A percentile compares a stretch with the other conserved stretches of the same genome.
These are phyloP conservation scores for Chaetoscypha palmicola DNA, from an alignment of 2,329 filamentous ascomycete species.

Conservation along the genomic window DNA sequence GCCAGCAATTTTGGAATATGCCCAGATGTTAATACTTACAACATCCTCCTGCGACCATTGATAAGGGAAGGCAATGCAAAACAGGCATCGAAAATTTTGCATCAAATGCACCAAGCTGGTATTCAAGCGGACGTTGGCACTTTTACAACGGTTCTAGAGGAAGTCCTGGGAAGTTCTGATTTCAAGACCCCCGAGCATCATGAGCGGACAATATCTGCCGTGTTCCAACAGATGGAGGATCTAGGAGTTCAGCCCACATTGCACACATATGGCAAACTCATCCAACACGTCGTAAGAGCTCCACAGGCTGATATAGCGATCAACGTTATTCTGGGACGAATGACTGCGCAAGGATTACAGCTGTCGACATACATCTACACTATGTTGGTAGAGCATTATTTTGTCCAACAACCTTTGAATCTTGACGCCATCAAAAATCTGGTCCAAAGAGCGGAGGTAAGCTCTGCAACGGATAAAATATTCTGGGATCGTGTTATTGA, in stretches of 20 bases:
- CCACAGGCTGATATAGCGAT: constrained; percentile 39
- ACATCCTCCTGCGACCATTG: constrained; percentile 58
- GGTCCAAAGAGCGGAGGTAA: constrained; percentile 41
- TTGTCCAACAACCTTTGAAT: constrained; percentile 51
- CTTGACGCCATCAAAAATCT: constrained; percentile 53
- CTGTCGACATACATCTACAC: constrained; percentile 65
- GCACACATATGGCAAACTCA: constrained; percentile 61
- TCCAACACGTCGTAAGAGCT: constrained; percentile 51
- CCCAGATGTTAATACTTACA: constrained; percentile 49
- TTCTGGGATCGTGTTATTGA: constrained; percentile 67
- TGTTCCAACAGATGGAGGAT: constrained; percentile 51
- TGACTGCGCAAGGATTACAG: constrained; percentile 46
- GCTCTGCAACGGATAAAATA: constrained; percentile 39
- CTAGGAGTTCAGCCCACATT: constrained; percentile 52
- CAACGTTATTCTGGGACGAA: constrained; percentile 54
- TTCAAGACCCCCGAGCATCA: constrained; percentile 42
- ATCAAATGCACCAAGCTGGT: constrained; percentile 49
- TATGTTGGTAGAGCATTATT: constrained; percentile 62
- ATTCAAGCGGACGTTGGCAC: constrained; percentile 60
- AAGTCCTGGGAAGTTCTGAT: constrained; percentile 40
- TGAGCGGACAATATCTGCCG: constrained; percentile 40
- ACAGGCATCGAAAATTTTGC: constrained; percentile 47
- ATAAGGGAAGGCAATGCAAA: constrained; percentile 42
- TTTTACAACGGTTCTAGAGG: constrained; percentile 65
- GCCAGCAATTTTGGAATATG: constrained; percentile 37